These are phyloP conservation scores for Candida ipomoeae DNA, from an alignment of 805 yeast genomes.

Conservation along the genomic window DNA sequence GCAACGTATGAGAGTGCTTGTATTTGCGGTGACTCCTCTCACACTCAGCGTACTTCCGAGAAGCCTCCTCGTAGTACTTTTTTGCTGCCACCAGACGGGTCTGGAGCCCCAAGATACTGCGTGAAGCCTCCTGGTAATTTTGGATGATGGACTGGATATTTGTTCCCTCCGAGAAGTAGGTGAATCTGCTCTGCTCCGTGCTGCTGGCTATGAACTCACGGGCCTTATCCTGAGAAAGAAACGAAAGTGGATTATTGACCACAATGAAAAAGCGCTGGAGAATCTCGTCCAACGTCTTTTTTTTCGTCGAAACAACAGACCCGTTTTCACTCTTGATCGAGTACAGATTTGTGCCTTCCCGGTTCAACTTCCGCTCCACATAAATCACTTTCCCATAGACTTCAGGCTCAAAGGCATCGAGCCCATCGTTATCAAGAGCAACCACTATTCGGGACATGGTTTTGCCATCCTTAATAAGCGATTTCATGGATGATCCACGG, in stretches of 20 bases:
- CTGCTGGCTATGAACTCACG: constrained; percentile 81
- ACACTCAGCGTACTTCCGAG: constrained; percentile 26
- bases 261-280: constrained; percentile 69
- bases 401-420: constrained; percentile 60
- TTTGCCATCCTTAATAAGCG: constrained; percentile 73
- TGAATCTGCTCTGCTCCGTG: constrained; percentile 66
- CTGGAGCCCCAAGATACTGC: constrained; percentile 28
- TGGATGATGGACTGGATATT: constrained; percentile 61
- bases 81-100: constrained; percentile 25
- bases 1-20: constrained; percentile 30
- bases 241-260: constrained; percentile 87
- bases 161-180: constrained; percentile 77
- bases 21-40: constrained; percentile 30
- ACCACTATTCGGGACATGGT: constrained; percentile 64
- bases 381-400: constrained; percentile 65
- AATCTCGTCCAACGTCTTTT: constrained; percentile 62
- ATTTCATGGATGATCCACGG: constrained; percentile 69
- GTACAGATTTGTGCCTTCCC: constrained; percentile 52
- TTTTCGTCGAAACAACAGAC: constrained; percentile 54
- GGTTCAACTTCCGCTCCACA: constrained; percentile 61
- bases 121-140: constrained; percentile 39
- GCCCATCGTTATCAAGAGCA: constrained; percentile 58
- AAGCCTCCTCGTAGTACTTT: constrained; percentile 23
- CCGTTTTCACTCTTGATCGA: constrained; percentile 50
- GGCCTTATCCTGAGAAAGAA: constrained; percentile 91